Base-by-base conservation (phyloP, 345 rosid species). In the Hibiscus tridactylites region DNA sequence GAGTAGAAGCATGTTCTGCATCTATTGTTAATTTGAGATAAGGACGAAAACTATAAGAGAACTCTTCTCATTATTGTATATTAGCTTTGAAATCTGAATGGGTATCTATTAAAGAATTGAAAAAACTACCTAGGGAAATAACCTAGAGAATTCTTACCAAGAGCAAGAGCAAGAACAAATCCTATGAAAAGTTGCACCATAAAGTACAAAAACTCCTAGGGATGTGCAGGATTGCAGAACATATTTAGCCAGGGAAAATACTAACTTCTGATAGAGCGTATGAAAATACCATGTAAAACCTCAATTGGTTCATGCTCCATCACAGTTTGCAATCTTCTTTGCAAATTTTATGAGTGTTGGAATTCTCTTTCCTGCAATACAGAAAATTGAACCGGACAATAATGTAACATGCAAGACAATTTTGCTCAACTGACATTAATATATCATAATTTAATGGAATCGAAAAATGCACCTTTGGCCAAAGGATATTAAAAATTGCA, bases 271-370 rank as follows among this genome's bases (percentile, higher is more conserved):
- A 54, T 47, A 33, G 7, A 57, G 19, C 21, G 42, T 16, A 17
- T 11, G 57, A 19, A 53, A 49, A 26, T 79, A 75, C 79, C 82
- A 58, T 56, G 58, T 39, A 57, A 63, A 54, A 47, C 64, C 57
- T 65, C 63, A 42, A 67, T 24, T 13, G 69, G 59, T 66, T 75
- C 52, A 69, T 37, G 26, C 53, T 79, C 82, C 82, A 79, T 72
- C 35, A 35, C 29, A 28, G 63, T 24, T 68, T 57, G 9, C 52
- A 61, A 17, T 68, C 62, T 68, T 39, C 44, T 17, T 8, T 2
- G 50, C 61, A 70, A 54, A 53, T 0, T 12, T 54, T 24, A 68
- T 15, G 9, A 50, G 60, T 15, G 9, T 21, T 26, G 60, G 13
- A 54, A 6, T 66, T 21, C 12, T 16, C 58, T 50, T 50, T 69